phyloP scores from a whole-genome alignment of 2,329 filamentous ascomycete species.

The Eurotiales sp. region DNA sequence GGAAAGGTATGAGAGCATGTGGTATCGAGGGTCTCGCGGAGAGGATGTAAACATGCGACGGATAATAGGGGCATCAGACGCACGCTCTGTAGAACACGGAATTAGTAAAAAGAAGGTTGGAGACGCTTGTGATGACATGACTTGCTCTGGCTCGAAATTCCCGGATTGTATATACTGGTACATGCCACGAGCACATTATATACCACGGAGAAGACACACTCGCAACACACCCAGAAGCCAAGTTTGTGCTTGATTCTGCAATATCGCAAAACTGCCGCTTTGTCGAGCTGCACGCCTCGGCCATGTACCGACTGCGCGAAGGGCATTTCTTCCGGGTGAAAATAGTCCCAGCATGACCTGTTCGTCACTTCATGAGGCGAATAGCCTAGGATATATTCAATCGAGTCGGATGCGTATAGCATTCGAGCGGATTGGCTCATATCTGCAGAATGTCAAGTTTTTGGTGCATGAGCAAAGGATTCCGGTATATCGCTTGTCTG shows the following conservation, averaged over 20 bases:
- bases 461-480: not conserved
- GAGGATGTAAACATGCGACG: constrained; percentile 77
- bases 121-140: constrained; percentile 23
- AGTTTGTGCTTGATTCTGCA: constrained; percentile 65
- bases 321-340: constrained; percentile 75
- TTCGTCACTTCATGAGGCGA: constrained; percentile 70
- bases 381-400: constrained; percentile 79
- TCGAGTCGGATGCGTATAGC: constrained; percentile 78
- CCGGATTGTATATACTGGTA: constrained; percentile 70
- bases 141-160: constrained; percentile 71
- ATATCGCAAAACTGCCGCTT: constrained; percentile 79
- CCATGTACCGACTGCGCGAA: constrained; percentile 70
- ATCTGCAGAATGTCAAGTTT: constrained; percentile 53
- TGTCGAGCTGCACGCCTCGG: constrained; percentile 72
- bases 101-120: constrained; percentile 3
- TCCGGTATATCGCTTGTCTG: not conserved
- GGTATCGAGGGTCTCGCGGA: constrained; percentile 77
- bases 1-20: constrained; percentile 83
- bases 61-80: constrained; percentile 72
- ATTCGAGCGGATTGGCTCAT: constrained; percentile 72
- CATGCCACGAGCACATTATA: constrained; percentile 84
- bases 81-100: constrained; percentile 57
- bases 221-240: constrained; percentile 72
- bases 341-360: constrained; percentile 78
- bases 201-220: constrained; percentile 86